Base-by-base conservation (phyloP, 345 rosid genomes). In the Gossypium anomalum region DNA sequence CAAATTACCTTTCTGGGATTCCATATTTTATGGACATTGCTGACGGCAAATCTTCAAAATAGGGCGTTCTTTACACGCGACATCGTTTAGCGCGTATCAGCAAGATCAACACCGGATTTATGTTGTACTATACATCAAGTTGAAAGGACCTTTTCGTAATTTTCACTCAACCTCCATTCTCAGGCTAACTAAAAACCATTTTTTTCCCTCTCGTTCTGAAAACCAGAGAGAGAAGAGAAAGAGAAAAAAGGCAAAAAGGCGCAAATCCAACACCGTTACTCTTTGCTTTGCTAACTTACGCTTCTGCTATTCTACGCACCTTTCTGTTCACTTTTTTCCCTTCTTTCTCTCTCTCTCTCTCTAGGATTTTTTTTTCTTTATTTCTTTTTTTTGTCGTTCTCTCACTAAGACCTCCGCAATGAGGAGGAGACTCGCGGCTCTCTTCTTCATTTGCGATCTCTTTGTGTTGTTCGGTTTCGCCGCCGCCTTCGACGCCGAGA, bases 371-470 rank as follows among this genome's bases (percentile, higher is more conserved):
- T 5, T 34, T 34, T 5, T 0, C 1, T 34, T 34, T 34, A 1
- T 4, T 34, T 34, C 6, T 4, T 29, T 34, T 27, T 59, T 72
- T 67, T 73, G 49, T 43, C 16, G 41, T 34, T 45, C 29, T 58
- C 49, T 58, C 48, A 27, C 49, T 19, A 56, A 51, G 53, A 48
- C 47, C 62, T 66, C 22, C 48, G 70, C 57, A 44, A 79, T 83
- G 86, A 82, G 83, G 82, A 76, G 45, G 64, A 22, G 77, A 56
- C 53, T 67, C 67, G 63, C 76, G 45, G 45, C 82, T 73, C 61
- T 76, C 72, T 75, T 83, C 67, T 76, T 88, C 81, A 61, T 85
- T 70, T 84, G 79, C 81, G 65, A 62, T 72, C 72, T 82, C 81
- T 72, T 78, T 75, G 68, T 84, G 76, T 72, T 67, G 43, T 71